A percentile compares a stretch with the other conserved stretches of the same genome.
Conservation (phyloP, 2,329 filamentous ascomycete species). For the Purpureocillium lavendulum region DNA sequence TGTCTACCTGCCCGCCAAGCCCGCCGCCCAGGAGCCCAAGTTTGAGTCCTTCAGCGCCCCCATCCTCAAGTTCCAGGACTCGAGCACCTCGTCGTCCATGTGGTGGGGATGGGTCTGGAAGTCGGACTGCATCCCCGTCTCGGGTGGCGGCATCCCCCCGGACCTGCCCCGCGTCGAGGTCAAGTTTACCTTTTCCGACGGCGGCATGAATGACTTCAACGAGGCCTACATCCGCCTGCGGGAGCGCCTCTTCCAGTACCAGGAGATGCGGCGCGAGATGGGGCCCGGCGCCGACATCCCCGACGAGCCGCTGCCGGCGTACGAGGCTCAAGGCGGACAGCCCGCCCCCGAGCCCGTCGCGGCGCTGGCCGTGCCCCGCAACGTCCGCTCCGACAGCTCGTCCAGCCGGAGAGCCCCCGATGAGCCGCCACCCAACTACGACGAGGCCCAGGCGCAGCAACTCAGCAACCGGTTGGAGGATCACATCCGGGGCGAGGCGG, state of each 20-base stretch:
- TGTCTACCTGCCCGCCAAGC: conserved; percentile 73
- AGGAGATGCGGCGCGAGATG: conserved; percentile 63
- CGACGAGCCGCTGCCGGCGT: conserved; percentile 81
- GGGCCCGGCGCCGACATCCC: conserved; percentile 60
- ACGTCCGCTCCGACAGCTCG: conserved; percentile 25
- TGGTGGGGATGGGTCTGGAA: conserved; percentile 94
- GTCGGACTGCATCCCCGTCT: conserved; percentile 69
- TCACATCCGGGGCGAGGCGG: conserved; percentile 65
- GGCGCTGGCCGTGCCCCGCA: conserved; percentile 14
- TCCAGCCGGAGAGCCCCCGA: conserved; percentile 39
- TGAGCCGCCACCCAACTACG: conserved; percentile 85
- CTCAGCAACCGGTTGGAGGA: conserved; percentile 54
- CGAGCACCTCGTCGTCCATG: conserved; percentile 69
- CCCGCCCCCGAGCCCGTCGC: conserved; percentile 17
- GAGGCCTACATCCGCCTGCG: conserved; percentile 75
- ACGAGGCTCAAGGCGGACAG: conserved; percentile 50
- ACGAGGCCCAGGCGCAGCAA: conserved; percentile 75
- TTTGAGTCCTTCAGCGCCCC: conserved; percentile 86
- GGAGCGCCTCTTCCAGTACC: conserved; percentile 72
- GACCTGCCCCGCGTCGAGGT: conserved; percentile 67
- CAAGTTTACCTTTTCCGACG: conserved; percentile 86
- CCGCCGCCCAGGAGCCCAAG: conserved; percentile 50
- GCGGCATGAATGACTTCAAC: conserved; percentile 89
- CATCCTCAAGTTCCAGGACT: conserved; percentile 80
- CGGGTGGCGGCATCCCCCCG: conserved; percentile 73